A percentile compares a stretch with the other conserved stretches of the same genome.
Conservation (phyloP, 2,329 filamentous ascomycete species). For the Penicillium thymicola region DNA sequence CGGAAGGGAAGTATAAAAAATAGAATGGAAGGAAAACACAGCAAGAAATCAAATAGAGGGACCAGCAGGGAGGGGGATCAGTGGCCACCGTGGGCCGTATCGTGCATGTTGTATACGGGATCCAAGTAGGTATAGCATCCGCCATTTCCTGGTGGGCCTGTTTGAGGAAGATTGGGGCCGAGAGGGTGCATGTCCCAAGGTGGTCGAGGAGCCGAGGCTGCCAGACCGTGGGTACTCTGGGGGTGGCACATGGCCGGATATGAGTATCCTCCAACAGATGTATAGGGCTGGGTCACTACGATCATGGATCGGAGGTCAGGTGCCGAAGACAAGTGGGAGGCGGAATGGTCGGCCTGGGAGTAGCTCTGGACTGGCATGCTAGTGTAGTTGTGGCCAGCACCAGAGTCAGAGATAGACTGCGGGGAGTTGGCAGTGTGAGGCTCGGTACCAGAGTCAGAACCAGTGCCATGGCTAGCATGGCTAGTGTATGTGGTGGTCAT, state of each 20-base stretch:
- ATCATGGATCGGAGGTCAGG: conserved; percentile 40
- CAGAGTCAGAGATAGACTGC: conserved; percentile 47
- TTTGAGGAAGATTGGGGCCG: conserved; percentile 27
- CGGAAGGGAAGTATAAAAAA: conserved; percentile 22
- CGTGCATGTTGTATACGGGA: conserved; percentile 34
- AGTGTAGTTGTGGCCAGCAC: conserved; percentile 45
- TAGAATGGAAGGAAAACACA: conserved; percentile 18
- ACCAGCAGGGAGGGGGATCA: conserved; percentile 11
- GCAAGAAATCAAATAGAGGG: conserved; percentile 1
- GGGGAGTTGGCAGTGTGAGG: conserved; percentile 48
- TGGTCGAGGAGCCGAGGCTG: conserved; percentile 31
- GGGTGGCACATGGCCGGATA: conserved; percentile 35
- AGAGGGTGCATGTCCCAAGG: conserved; percentile 41
- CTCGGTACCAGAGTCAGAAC: conserved; percentile 49
- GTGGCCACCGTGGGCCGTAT: conserved; percentile 25
- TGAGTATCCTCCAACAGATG: conserved; percentile 29
- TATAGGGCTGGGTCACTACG: conserved; percentile 31
- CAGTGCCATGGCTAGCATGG: conserved; percentile 33
- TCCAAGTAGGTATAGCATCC: conserved; percentile 35
- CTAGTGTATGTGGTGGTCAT: conserved; percentile 38
- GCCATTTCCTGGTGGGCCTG: conserved; percentile 24
- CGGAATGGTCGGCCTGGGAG: conserved; percentile 37
- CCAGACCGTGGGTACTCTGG: conserved; percentile 27
- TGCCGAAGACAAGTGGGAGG: conserved; percentile 29
- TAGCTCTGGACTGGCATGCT: conserved; percentile 44